A percentile compares a stretch with the other conserved stretches of the same genome.
phyloP scores from a whole-genome alignment of 768 basidiomycete species.

The Xerocomus brunneocitrinus region DNA sequence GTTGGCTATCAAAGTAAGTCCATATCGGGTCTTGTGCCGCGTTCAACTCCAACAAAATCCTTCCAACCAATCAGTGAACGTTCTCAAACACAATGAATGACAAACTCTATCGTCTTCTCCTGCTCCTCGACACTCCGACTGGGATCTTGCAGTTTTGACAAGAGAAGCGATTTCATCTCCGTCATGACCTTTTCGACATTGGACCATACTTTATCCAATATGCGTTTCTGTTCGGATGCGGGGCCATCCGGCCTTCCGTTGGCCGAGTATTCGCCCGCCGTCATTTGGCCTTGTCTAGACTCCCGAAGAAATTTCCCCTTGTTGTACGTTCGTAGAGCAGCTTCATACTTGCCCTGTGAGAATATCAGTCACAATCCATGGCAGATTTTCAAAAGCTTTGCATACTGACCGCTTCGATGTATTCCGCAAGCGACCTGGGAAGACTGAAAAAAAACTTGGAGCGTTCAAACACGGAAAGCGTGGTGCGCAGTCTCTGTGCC shows the following conservation, averaged over 20 bases:
- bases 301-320: constrained; percentile 91
- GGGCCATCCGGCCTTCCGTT: constrained; percentile 46
- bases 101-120: constrained; percentile 94
- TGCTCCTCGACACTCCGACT: constrained; percentile 84
- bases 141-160: constrained; percentile 78
- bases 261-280: constrained; percentile 41
- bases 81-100: constrained; percentile 4
- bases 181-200: constrained; percentile 93
- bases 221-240: constrained; percentile 81
- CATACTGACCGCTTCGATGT: constrained; percentile 73
- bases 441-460: constrained; percentile 99
- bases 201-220: constrained; percentile 94
- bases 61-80: constrained; percentile 30
- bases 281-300: constrained; percentile 80
- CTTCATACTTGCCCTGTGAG: constrained; percentile 83
- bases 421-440: constrained; percentile 85
- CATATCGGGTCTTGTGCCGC: constrained; percentile 87
- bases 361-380: neutral
- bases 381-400: neutral
- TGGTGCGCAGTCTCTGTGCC: constrained; percentile 87
- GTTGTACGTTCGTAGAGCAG: constrained; percentile 92
- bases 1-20: constrained; percentile 94
- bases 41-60: constrained; percentile 85
- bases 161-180: constrained; percentile 78
- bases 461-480: constrained; percentile 91